A percentile compares a stretch with the other conserved stretches of the same genome.
Conservation (phyloP, 2,329 filamentous ascomycete species). For the Fusarium oligoseptatum region DNA sequence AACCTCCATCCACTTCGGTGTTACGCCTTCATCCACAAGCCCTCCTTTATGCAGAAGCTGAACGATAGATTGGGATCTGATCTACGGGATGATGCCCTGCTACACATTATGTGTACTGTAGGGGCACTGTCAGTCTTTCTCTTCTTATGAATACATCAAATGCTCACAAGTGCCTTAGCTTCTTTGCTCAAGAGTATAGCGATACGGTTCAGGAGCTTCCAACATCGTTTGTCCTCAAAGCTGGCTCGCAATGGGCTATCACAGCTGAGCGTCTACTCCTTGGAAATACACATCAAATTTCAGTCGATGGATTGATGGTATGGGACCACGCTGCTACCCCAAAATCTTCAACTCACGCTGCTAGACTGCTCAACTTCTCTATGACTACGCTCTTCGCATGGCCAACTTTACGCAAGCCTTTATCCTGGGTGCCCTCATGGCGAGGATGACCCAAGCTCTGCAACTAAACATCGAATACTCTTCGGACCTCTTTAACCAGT, state of each 20-base stretch:
- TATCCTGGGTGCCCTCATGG: constrained; percentile 30
- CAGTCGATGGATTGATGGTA: constrained; percentile 35
- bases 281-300: constrained; percentile 18
- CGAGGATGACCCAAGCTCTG: constrained; percentile 34
- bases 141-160: neutral
- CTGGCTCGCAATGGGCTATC: constrained; percentile 31
- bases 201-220: constrained; percentile 10
- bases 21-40: constrained; percentile 44
- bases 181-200: constrained; percentile 30
- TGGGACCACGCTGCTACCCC: neutral
- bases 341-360: neutral
- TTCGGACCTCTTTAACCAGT: constrained; percentile 14
- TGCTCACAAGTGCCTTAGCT: constrained; percentile 4
- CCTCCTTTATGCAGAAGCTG: constrained; percentile 39
- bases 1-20: constrained; percentile 46
- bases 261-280: constrained; percentile 26
- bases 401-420: constrained; percentile 39
- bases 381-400: constrained; percentile 36
- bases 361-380: constrained; percentile 33
- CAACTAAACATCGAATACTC: constrained; percentile 38
- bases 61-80: constrained; percentile 29
- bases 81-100: constrained; percentile 31
- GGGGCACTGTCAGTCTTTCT: constrained; percentile 33
- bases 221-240: constrained; percentile 11
- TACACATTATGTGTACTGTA: constrained; percentile 41